A percentile compares a stretch with the other conserved stretches of the same genome.
phyloP scores from a whole-genome alignment of 768 basidiomycete species.

The Hygrophoropsis aurantiaca region DNA sequence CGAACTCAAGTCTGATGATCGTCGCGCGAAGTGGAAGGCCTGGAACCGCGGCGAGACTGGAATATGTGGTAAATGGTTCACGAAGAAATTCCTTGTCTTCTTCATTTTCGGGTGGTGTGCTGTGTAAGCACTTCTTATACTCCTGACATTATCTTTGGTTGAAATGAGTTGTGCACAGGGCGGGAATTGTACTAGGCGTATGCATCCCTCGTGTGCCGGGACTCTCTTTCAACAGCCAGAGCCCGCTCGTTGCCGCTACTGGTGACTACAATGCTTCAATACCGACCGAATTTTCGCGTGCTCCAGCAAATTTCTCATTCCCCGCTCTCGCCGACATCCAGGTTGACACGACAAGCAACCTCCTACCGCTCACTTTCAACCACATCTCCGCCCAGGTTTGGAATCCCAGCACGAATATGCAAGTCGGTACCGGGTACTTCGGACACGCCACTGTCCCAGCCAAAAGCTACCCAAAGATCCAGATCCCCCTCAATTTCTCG shows the following conservation, averaged over 20 bases:
- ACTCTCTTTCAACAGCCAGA: constrained; percentile 57
- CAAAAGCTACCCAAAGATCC: constrained; percentile 60
- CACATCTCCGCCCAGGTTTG: constrained; percentile 66
- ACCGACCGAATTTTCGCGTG: constrained; percentile 64
- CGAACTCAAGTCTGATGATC: constrained; percentile 56
- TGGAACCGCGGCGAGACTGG: constrained; percentile 83
- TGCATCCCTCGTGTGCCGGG: constrained; percentile 80
- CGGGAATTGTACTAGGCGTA: constrained; percentile 72
- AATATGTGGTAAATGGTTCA: constrained; percentile 78
- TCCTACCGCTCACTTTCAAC: constrained; percentile 74
- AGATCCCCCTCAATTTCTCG: constrained; percentile 80
- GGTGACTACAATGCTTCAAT: constrained; percentile 57
- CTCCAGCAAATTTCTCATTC: constrained; percentile 90
- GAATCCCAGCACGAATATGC: constrained; percentile 63
- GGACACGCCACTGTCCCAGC: constrained; percentile 62
- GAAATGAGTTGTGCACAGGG: constrained; percentile 34
- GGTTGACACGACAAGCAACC: constrained; percentile 73
- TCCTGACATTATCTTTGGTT: neutral
- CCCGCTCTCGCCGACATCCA: constrained; percentile 72
- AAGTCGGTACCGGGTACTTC: constrained; percentile 68
- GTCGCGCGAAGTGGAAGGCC: constrained; percentile 61
- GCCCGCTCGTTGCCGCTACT: constrained; percentile 61
- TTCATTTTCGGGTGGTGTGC: constrained; percentile 60
- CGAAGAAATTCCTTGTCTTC: constrained; percentile 70
- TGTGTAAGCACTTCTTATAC: constrained; percentile 38